Base-by-base conservation (phyloP, 2,329 filamentous ascomycete species). In the Apiospora pterosperma region DNA sequence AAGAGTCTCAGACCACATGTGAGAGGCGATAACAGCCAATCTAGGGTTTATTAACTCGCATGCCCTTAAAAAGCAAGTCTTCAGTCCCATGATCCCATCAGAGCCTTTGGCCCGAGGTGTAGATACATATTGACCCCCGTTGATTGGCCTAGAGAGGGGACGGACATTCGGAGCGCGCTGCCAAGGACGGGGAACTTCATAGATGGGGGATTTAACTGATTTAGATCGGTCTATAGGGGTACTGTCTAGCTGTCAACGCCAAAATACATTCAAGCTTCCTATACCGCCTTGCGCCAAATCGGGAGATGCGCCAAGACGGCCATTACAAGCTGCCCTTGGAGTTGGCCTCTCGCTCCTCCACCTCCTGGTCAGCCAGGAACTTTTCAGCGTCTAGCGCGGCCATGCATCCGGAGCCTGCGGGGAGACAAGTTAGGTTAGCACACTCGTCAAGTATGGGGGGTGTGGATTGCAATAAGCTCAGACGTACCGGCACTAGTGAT, bases 381-480 rank as follows among this genome's bases (percentile, higher is more conserved):
- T 97, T 97, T 81, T 99, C 96, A 11, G 95, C 95, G 76, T 99
- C 96, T 63, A 99, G 87, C 12, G 95, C 96, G 62, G 96, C 96
- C 82, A 97, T 90, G 79, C 96, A 99, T 68, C 96, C 96, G 67
- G 94, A 93, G 66, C 94, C 92, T 94, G 36, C 16, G 25, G 19
- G 14, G 69, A 63, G 34, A n/a, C n/a, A n/a, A 52, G 16, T 36
- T 39, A 19, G 31, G 21, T 62, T 61, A 65, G 62, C 28, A 64
- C 64, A 31, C 23, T 39, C 21, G n/a, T 60, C 34, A 38, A 64
- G 60, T 28, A 41, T 19, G 11, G 36, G 38, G 12, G 38, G 38
- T 10, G 38, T 19, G 38, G 38, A 41, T 10, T 41, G 38, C 19
- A 19, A n/a, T n/a, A n/a, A n/a, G n/a, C n/a, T 41, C 19, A 19